phyloP scores from a whole-genome alignment of 768 basidiomycete species.

The Amanita pallidorosea region DNA sequence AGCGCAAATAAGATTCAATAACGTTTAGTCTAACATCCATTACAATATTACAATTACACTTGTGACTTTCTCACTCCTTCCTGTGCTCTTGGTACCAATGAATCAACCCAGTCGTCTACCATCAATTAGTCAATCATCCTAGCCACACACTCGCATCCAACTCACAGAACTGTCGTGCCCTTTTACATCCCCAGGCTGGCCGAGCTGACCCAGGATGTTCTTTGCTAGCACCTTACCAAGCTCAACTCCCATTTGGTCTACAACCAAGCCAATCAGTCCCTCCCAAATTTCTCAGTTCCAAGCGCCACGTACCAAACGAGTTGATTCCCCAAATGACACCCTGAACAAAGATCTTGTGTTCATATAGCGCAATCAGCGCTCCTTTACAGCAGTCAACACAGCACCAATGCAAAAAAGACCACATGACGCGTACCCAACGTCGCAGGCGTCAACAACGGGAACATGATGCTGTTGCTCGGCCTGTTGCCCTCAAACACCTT shows the following conservation, averaged over 20 bases:
- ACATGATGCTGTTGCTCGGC: conserved; percentile 93
- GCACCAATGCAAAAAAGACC: conserved; percentile 7
- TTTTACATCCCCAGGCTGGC: conserved; percentile 63
- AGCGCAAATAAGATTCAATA: too few relatives aligned
- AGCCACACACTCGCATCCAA: conserved; percentile 14
- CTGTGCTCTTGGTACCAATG: conserved; percentile 92
- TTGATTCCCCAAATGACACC: conserved; percentile 99
- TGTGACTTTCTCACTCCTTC: conserved; percentile 39
- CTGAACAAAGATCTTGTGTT: conserved; percentile 99
- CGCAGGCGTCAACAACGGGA: conserved; percentile 85
- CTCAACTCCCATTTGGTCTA: conserved; percentile 99
- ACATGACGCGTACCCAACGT: conserved; percentile 53
- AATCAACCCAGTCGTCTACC: conserved; percentile 88
- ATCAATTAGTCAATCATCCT: background rate
- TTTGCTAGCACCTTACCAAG: conserved; percentile 96
- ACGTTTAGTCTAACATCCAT: background rate
- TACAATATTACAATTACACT: background rate
- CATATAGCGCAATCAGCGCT: conserved; percentile 83
- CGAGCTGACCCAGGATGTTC: conserved; percentile 85
- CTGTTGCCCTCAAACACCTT: conserved; percentile 98
- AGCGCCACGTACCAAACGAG: conserved; percentile 65
- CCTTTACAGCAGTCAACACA: conserved; percentile 18
- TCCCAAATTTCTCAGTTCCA: background rate
- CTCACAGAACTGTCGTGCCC: conserved; percentile 82
- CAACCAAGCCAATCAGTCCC: background rate